Percentiles rank a stretch among this genome's conserved stretches.
phyloP scores from a whole-genome alignment of 1,284 basidiomycete species.

The Hymenochaete sp. region DNA sequence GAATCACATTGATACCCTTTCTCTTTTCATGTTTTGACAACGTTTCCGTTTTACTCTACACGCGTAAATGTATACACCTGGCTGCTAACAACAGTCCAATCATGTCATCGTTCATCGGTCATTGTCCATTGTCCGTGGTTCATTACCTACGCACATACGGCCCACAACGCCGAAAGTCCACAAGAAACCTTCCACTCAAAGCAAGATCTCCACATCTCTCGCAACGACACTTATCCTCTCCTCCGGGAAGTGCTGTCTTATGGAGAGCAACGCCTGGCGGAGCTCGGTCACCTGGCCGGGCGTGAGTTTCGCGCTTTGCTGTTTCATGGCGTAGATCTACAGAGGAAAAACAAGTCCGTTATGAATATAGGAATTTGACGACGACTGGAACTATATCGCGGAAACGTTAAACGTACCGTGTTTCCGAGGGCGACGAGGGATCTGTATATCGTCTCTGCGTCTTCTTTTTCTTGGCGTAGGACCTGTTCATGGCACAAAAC shows the following conservation, averaged over 20 bases:
- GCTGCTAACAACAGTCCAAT: too few species aligned
- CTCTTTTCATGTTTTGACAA: too few species aligned
- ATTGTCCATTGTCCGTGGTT: too few species aligned
- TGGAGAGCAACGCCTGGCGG: conserved; percentile 31
- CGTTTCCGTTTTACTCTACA: too few species aligned
- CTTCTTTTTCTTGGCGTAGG: conserved; percentile 56
- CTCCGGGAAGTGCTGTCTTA: conserved; percentile 44
- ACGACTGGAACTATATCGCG: background rate
- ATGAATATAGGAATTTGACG: background rate
- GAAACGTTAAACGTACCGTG: conserved; percentile 41
- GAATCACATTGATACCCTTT: too few species aligned
- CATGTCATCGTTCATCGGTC: too few species aligned
- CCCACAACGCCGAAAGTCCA: background rate
- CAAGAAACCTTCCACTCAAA: too few species aligned
- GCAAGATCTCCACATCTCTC: conserved; percentile 34
- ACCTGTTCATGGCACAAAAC: conserved; percentile 35
- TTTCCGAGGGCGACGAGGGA: conserved; percentile 85
- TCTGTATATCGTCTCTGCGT: conserved; percentile 82
- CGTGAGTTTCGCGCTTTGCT: conserved; percentile 29
- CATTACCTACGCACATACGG: background rate
- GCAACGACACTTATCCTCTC: conserved; percentile 45
- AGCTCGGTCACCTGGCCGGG: conserved; percentile 34
- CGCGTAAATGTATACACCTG: too few species aligned
- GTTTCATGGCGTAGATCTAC: conserved; percentile 43
- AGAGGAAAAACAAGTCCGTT: background rate